These are phyloP conservation scores for Solanum aculeatissimum DNA, from an alignment of 305 asterid genomes.

Conservation along the genomic window DNA sequence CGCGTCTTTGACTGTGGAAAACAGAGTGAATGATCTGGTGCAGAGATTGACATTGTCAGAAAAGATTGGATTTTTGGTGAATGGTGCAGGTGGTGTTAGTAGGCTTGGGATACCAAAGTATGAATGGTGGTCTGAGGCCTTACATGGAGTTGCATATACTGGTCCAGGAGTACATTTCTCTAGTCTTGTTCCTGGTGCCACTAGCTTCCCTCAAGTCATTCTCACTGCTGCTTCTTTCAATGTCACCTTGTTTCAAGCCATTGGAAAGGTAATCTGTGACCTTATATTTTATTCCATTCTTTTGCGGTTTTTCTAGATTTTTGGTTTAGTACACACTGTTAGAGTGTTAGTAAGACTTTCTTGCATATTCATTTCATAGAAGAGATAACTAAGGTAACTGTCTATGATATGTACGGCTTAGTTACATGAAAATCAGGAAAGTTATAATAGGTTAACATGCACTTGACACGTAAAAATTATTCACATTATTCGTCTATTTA, in stretches of 20 bases:
- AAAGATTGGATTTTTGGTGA: slow-evolving; percentile 63
- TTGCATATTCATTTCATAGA: neutral
- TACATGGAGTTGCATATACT: slow-evolving; percentile 67
- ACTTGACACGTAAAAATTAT: neutral
- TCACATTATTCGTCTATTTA: neutral
- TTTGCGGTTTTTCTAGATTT: no score
- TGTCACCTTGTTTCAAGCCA: slow-evolving; percentile 17
- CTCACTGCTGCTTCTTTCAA: slow-evolving; percentile 41
- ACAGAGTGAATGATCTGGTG: slow-evolving; percentile 59
- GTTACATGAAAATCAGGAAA: neutral
- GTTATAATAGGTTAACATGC: neutral
- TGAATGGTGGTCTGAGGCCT: slow-evolving; percentile 97
- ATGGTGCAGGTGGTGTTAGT: slow-evolving; percentile 33
- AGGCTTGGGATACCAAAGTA: slow-evolving; percentile 81
- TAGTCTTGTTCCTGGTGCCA: slow-evolving; percentile 26
- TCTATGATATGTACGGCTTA: neutral
- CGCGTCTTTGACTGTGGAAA: slow-evolving; percentile 23
- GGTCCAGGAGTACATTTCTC: slow-evolving; percentile 55
- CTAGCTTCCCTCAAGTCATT: slow-evolving; percentile 42
- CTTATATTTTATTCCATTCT: no score
- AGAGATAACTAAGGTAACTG: neutral
- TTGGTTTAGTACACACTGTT: neutral
- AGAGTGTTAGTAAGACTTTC: neutral
- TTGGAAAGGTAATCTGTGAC: slow-evolving; percentile 35
- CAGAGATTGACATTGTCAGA: slow-evolving; percentile 61